Percentiles rank a stretch among this genome's conserved stretches.
phyloP scores from a whole-genome alignment of 345 rosid genomes.

The Streptanthus diversifolius region DNA sequence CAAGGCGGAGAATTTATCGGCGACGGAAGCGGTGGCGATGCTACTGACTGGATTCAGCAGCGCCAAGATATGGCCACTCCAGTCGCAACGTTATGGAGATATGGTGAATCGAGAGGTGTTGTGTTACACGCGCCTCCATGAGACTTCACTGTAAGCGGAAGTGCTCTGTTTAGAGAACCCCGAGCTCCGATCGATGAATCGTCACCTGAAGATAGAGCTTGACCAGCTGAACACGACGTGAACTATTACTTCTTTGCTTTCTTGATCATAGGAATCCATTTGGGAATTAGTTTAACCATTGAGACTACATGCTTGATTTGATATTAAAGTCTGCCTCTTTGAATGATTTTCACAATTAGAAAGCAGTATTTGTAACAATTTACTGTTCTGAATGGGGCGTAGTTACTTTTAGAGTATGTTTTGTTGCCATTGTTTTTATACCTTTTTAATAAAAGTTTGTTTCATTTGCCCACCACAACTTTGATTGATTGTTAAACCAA shows the following conservation, averaged over 20 bases:
- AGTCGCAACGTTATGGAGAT: constrained; percentile 42
- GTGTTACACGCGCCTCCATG: constrained; percentile 60
- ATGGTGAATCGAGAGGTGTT: constrained; percentile 65
- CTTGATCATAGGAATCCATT: not conserved
- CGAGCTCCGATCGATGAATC: constrained; percentile 58
- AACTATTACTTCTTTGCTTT: constrained; percentile 11
- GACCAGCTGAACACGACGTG: constrained; percentile 33
- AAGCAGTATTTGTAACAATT: too few relatives aligned
- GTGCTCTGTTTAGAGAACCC: constrained; percentile 59
- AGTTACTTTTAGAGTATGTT: too few relatives aligned
- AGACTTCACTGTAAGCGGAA: constrained; percentile 48
- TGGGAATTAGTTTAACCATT: too few relatives aligned
- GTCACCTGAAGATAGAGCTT: constrained; percentile 41
- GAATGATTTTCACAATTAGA: not conserved
- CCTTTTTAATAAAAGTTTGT: too few relatives aligned
- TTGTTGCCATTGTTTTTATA: too few relatives aligned
- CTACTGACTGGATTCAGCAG: too few relatives aligned
- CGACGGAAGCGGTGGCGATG: too few relatives aligned
- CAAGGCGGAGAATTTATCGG: too few relatives aligned
- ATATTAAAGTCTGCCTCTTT: not conserved
- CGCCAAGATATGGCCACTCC: too few relatives aligned
- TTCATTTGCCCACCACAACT: too few relatives aligned
- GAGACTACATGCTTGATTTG: not conserved
- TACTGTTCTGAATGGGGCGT: too few relatives aligned
- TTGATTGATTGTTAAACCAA: not conserved